Conservation (phyloP, 106 monocot genomes). For the Dendrobium huoshanense region DNA sequence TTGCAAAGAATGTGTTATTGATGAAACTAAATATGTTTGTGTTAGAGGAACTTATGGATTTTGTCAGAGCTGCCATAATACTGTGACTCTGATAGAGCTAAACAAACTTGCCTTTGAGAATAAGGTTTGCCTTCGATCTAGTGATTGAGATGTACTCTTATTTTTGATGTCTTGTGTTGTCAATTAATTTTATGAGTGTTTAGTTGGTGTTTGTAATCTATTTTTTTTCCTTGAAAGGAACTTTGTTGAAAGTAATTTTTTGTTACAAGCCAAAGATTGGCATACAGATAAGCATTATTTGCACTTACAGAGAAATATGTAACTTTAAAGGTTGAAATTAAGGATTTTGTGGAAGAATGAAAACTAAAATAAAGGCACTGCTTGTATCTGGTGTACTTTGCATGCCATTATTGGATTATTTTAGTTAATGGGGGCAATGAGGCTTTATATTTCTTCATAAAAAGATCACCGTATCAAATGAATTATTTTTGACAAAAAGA, state of each 20-base stretch:
- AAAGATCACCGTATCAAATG: no score
- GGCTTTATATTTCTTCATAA: no score
- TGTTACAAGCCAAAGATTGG: background rate
- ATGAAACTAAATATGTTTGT: slow-evolving; percentile 43
- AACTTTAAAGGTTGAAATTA: no score
- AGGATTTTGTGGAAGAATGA: no score
- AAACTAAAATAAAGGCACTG: no score
- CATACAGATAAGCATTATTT: background rate
- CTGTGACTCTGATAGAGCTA: slow-evolving; percentile 65
- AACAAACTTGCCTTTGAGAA: slow-evolving; percentile 23
- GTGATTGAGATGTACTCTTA: background rate
- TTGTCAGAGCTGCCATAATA: slow-evolving; percentile 67
- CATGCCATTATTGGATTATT: no score
- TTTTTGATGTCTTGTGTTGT: background rate
- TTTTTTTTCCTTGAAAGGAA: background rate
- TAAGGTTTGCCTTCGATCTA: slow-evolving; percentile 16
- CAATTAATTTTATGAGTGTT: background rate
- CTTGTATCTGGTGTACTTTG: no score
- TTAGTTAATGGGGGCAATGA: no score
- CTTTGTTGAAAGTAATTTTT: background rate
- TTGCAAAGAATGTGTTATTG: slow-evolving; percentile 67
- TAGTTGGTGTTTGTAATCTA: background rate
- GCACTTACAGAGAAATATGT: background rate
- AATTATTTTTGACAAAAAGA: no score
- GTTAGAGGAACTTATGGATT: slow-evolving; percentile 74